Percentiles rank a stretch among this genome's conserved stretches.
phyloP scores from a whole-genome alignment of 2,329 filamentous ascomycete species.

The Parastagonospora nodorum region DNA sequence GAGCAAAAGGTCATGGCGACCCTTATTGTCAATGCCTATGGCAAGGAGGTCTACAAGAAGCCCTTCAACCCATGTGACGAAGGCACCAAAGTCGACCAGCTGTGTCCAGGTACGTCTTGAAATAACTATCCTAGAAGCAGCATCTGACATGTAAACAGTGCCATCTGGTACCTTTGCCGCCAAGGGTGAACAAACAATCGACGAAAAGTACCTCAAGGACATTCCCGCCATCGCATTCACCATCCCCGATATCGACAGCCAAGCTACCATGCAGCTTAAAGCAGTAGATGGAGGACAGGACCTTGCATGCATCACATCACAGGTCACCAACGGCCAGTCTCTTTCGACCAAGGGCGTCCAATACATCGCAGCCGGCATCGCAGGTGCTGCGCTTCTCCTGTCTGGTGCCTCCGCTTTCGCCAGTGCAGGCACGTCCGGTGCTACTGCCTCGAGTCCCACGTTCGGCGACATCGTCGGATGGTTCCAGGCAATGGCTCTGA shows the following conservation, averaged over 20 bases:
- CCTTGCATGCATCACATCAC: constrained; percentile 82
- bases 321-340: constrained; percentile 86
- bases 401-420: constrained; percentile 73
- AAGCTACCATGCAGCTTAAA: constrained; percentile 78
- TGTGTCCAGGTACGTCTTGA: constrained; percentile 76
- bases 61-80: constrained; percentile 81
- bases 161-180: constrained; percentile 77
- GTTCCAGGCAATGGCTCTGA: constrained; percentile 94
- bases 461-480: constrained; percentile 85
- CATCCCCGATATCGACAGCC: constrained; percentile 86
- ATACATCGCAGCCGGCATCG: constrained; percentile 82
- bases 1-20: constrained; percentile 79
- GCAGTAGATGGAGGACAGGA: constrained; percentile 63
- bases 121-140: constrained; percentile 3
- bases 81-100: constrained; percentile 67
- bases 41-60: constrained; percentile 76
- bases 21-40: constrained; percentile 82
- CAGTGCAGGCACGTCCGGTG: constrained; percentile 56
- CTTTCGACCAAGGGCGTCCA: constrained; percentile 75
- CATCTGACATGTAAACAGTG: constrained; percentile 56
- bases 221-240: constrained; percentile 90
- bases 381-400: constrained; percentile 78
- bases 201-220: constrained; percentile 69
- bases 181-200: constrained; percentile 72
- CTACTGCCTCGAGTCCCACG: constrained; percentile 73